Evolutionary conservation across 768 basidiomycete genomes (phyloP), one percentile per base, ranked within the genome.

Genomic region (Pulveroboletus sp.): DNA sequence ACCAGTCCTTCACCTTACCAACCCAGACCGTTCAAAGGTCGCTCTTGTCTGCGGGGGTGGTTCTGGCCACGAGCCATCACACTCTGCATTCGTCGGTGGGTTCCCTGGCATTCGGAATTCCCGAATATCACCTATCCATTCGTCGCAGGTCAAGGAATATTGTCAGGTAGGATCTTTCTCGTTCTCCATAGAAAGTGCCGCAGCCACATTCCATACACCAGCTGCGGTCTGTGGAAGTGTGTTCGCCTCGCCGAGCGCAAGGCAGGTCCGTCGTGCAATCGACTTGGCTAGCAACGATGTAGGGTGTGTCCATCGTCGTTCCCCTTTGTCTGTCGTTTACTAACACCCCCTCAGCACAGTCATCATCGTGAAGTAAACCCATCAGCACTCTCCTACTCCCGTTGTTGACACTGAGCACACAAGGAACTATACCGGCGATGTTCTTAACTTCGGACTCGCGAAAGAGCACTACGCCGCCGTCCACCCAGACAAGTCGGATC

Each of bases 381-480:
- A 14, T 24, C 31, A 3, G 0, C 30, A 12, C 17, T 17, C 9
- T 8, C 47, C 30, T 15, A 1, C 31, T 41, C 27, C 51, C 9
- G 8, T 12, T 18, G 21, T 45, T 63, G 51, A 68, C 39, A 15
- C 0, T 9, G 9, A 6, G 11, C n/a, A 9, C 6, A 4, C 43
- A 40, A 90, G 86, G 65, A 92, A 92, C 59, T 92, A 92, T 62
- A 93, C 90, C 0, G 93, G 93, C 15, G 93, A 95, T 58, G 78
- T 93, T 33, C 81, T 95, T 41, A 91, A 93, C 62, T 95, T 95
- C 60, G 93, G 93, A 21, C 78, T 95, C 9, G 92, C 92, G 3
- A 86, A 82, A 57, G 91, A 95, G 60, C 86, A 89, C 57, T 85
- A 86, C 52, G 83, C 87, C 3, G 82, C 89, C 5, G 67, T 74